Evolutionary conservation across 2,329 filamentous ascomycete species (phyloP), one percentile per base, ranked within the genome.

Genomic region (Talaromyces sp.): DNA sequence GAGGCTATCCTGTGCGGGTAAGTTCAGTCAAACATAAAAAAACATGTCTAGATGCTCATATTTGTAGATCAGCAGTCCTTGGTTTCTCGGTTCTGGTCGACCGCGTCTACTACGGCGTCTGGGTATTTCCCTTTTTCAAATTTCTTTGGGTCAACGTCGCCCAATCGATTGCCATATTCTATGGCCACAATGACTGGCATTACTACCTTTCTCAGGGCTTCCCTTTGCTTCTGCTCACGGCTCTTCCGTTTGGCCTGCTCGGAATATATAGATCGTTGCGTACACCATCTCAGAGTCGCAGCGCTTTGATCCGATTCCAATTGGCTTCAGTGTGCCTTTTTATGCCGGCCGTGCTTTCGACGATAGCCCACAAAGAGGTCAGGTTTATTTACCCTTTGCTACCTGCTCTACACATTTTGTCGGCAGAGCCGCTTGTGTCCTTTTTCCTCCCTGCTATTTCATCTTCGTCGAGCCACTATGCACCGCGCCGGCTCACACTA

Each of bases 321-420:
- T 77, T 93, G 9, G 80, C 86, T 10, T 80, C 81, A 31, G 79
- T 85, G 8, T 81, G 88, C 49, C 64, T 87, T 58, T 74, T 85
- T 31, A 89, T 88, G 60, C 77, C 89, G 10, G 71, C 77, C 1
- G 74, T 80, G 2, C 82, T 98, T 35, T 96, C 91, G 1, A 71
- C 90, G 53, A 90, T 98, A 66, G 87, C 91, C 1, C 95, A 99
- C 78, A 99, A 99, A 74, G 95, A 99, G 81, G 90, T 96, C 67
- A 91, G 95, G 69, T 99, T 99, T 79, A 90, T 98, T 66, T 96
- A 96, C 69, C 93, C 95, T 1, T 83, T 99, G 19, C 83, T 98
- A 1, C 93, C 95, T 1, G 83, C 88, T n/a, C 82, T 99, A 7
- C 91, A 95, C 71, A 79, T 96, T 64, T 80, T 98, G 43, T 86